A percentile compares a stretch with the other conserved stretches of the same genome.
Conservation (phyloP, 306 rosid species). For the Cercis canadensis region DNA sequence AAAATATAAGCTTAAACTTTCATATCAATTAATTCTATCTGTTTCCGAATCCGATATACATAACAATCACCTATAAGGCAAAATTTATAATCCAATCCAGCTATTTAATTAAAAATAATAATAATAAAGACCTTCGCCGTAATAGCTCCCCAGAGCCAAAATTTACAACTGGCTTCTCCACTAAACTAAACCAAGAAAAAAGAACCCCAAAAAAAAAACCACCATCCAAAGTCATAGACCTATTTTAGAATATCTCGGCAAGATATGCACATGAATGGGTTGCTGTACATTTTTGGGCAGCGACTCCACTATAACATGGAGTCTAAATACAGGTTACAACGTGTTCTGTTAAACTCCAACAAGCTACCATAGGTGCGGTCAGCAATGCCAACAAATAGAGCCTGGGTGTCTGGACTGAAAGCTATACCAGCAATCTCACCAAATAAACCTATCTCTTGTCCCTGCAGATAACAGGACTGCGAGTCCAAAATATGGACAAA, state of each 20-base stretch:
- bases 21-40: no score
- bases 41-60: no score
- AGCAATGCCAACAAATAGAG: constrained; percentile 81
- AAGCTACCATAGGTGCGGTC: constrained; percentile 89
- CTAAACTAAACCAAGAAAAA: constrained; percentile 15
- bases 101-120: no score
- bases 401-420: constrained; percentile 85
- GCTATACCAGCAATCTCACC: constrained; percentile 93
- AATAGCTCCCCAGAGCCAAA: constrained; percentile 28
- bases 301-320: constrained; percentile 48
- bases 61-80: neutral
- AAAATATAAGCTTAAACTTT: no score
- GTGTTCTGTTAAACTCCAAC: constrained; percentile 74
- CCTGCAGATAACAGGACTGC: constrained; percentile 53
- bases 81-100: no score
- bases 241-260: constrained; percentile 9
- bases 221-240: constrained; percentile 10
- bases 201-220: no score
- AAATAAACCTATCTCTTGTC: constrained; percentile 85
- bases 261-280: constrained; percentile 32
- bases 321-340: constrained; percentile 48
- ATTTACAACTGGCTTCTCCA: constrained; percentile 25
- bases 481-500: constrained; percentile 78
- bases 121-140: constrained; percentile 8
- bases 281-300: constrained; percentile 21